phyloP scores from a whole-genome alignment of 495 filamentous ascomycete species.

The Penicillium riverlandense region DNA sequence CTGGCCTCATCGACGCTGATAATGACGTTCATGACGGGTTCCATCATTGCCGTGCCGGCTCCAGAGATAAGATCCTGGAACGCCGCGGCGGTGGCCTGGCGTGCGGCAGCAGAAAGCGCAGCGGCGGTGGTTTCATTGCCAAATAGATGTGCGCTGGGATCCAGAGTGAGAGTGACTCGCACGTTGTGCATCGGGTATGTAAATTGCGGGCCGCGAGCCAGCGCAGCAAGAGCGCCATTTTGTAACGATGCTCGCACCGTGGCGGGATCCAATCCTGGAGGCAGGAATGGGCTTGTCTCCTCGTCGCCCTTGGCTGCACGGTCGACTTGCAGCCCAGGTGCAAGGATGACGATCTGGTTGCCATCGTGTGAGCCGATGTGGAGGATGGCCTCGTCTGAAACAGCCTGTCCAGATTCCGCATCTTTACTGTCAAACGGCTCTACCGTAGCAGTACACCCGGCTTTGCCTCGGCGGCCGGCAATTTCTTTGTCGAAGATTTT shows the following conservation, averaged over 20 bases:
- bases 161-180: constrained; percentile 60
- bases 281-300: constrained; percentile 36
- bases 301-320: constrained; percentile 27
- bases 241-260: constrained; percentile 57
- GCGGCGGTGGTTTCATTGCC: constrained; percentile 58
- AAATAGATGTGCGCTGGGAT: constrained; percentile 59
- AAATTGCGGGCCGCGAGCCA: constrained; percentile 76
- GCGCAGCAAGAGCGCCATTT: constrained; percentile 76
- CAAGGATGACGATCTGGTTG: constrained; percentile 55
- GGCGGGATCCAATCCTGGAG: constrained; percentile 49
- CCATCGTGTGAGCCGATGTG: constrained; percentile 29
- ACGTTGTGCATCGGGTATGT: constrained; percentile 67
- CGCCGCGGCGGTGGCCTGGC: constrained; percentile 60
- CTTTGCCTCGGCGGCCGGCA: constrained; percentile 71
- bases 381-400: constrained; percentile 20
- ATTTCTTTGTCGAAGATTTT: constrained; percentile 69
- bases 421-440: constrained; percentile 46
- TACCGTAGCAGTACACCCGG: constrained; percentile 62
- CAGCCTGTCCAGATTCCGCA: constrained; percentile 1
- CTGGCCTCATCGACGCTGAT: constrained; percentile 77
- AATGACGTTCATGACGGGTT: constrained; percentile 83
- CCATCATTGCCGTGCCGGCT: constrained; percentile 61
- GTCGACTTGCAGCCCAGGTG: constrained; percentile 35
- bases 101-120: constrained; percentile 71
- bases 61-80: constrained; percentile 42